Evolutionary conservation across 2,329 filamentous ascomycete genomes (phyloP).

Genomic region (Lasiodiplodia sp.): DNA sequence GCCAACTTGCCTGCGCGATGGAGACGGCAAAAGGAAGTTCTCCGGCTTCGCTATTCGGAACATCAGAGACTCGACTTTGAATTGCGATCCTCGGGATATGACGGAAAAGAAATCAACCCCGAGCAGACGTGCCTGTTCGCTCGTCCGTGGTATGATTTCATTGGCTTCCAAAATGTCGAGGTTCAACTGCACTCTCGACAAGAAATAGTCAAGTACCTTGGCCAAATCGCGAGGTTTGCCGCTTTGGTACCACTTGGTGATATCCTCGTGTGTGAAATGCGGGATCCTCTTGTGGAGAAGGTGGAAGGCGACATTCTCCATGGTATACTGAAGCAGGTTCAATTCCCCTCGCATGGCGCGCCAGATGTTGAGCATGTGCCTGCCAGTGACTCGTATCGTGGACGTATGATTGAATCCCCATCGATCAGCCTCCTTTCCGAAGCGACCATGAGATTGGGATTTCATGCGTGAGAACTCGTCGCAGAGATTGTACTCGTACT

Average conservation of each 20-base stretch:
- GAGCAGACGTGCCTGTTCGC: constrained; percentile 90
- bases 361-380: constrained; percentile 98
- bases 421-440: constrained; percentile 83
- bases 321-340: constrained; percentile 89
- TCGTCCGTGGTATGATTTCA: constrained; percentile 85
- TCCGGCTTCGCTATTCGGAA: constrained; percentile 98
- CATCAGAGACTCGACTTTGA: constrained; percentile 99
- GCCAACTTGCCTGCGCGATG: constrained; percentile 89
- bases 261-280: constrained; percentile 79
- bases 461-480: constrained; percentile 93
- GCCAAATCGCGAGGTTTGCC: constrained; percentile 71
- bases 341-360: constrained; percentile 93
- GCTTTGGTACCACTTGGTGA: constrained; percentile 84
- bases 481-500: constrained; percentile 89
- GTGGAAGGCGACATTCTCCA: constrained; percentile 96
- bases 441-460: constrained; percentile 79
- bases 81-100: constrained; percentile 92
- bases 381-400: constrained; percentile 88
- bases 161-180: constrained; percentile 92
- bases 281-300: constrained; percentile 86
- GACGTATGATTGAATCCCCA: constrained; percentile 97
- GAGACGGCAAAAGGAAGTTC: constrained; percentile 88
- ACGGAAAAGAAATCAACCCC: constrained; percentile 98
- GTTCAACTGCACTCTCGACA: constrained; percentile 77
- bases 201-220: constrained; percentile 80